These are phyloP conservation scores for Helotiales sp. DNA, from an alignment of 2,329 filamentous ascomycete species.

Conservation along the genomic window DNA sequence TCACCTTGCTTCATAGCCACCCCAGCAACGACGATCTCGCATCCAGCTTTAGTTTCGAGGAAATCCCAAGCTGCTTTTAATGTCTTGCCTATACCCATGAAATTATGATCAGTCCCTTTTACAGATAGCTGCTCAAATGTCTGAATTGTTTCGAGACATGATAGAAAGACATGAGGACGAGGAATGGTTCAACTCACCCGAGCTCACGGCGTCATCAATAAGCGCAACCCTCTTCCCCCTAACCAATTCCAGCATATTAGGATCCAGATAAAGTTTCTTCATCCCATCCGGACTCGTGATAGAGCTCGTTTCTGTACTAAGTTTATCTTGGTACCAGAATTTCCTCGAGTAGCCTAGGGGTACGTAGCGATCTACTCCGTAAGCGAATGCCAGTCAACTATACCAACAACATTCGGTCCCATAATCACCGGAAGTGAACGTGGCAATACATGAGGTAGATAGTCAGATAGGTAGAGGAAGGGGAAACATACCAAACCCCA, in stretches of 20 bases:
- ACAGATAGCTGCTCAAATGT: too few relatives aligned
- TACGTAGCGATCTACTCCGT: constrained; percentile 28
- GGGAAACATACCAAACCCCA: constrained; percentile 24
- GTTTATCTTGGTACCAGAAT: constrained; percentile 31
- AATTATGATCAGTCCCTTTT: too few relatives aligned
- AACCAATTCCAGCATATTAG: constrained; percentile 25
- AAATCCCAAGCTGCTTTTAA: constrained; percentile 31
- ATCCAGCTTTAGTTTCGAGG: constrained; percentile 23
- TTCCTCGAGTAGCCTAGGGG: constrained; percentile 33
- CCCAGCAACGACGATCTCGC: constrained; percentile 24
- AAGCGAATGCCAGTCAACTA: too few relatives aligned
- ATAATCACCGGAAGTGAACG: too few relatives aligned
- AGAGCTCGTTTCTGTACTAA: constrained; percentile 28
- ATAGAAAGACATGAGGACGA: too few relatives aligned
- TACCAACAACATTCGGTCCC: too few relatives aligned
- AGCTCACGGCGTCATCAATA: constrained; percentile 32
- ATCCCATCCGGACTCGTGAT: constrained; percentile 28
- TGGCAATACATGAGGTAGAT: constrained; percentile 22
- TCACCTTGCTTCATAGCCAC: constrained; percentile 32
- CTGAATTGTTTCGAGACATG: too few relatives aligned
- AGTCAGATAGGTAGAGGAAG: background rate
- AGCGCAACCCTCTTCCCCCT: constrained; percentile 24
- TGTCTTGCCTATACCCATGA: too few relatives aligned
- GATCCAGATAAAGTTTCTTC: constrained; percentile 31
- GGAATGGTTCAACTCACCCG: too few relatives aligned